phyloP scores from a whole-genome alignment of 2,329 filamentous ascomycete species.

The Tothia fuscella region DNA sequence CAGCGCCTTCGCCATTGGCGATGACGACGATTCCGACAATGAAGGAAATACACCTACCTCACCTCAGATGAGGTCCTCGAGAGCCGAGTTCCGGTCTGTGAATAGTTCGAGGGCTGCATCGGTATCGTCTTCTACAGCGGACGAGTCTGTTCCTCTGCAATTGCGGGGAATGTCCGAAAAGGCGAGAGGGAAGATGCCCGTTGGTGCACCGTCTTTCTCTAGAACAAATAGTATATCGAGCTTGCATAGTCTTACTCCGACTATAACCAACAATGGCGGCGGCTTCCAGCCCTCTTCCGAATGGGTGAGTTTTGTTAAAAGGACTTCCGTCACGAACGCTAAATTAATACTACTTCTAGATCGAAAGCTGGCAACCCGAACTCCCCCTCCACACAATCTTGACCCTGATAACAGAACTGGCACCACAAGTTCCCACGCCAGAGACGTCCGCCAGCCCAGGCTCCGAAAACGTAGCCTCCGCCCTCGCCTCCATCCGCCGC shows the following conservation, averaged over 20 bases:
- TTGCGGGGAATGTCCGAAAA: constrained; percentile 93
- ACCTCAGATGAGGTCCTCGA: too few species aligned
- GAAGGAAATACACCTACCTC: constrained; percentile 35
- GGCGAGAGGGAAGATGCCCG: constrained; percentile 89
- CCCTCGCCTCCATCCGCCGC: constrained; percentile 41
- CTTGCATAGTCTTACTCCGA: constrained; percentile 51
- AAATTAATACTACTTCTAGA: constrained; percentile 34
- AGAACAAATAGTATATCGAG: constrained; percentile 83
- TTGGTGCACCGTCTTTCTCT: constrained; percentile 69
- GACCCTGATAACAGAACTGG: constrained; percentile 54
- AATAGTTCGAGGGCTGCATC: constrained; percentile 53
- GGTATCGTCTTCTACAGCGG: constrained; percentile 47
- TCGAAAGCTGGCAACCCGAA: constrained; percentile 88
- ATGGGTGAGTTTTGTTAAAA: constrained; percentile 43
- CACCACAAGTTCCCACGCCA: constrained; percentile 36
- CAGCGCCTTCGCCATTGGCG: constrained; percentile 76
- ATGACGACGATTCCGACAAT: constrained; percentile 59
- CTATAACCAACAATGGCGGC: constrained; percentile 40
- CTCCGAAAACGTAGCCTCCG: constrained; percentile 23
- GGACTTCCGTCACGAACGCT: background rate
- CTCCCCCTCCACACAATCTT: constrained; percentile 79
- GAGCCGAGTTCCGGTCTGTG: too few species aligned
- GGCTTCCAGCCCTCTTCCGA: constrained; percentile 66
- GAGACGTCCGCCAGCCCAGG: background rate
- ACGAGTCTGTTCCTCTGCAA: constrained; percentile 73